Conservation (phyloP, 2,329 filamentous ascomycete species). For the Exophiala lecanii-corni region DNA sequence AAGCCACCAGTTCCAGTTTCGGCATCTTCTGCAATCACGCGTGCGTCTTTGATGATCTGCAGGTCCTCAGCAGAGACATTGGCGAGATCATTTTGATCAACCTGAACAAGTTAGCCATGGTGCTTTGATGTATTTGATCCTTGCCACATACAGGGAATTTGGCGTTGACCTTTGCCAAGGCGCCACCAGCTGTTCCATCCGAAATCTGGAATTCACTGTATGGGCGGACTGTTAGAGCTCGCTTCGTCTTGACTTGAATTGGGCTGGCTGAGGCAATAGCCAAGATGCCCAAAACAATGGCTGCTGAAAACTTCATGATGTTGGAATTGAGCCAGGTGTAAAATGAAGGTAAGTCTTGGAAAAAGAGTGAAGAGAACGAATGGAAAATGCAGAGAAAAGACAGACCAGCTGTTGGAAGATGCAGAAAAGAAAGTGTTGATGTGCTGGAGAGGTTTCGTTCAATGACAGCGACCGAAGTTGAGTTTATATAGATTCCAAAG, state of each 20-base stretch:
- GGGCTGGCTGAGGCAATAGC: conserved; percentile 15
- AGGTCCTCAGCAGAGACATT: conserved; percentile 47
- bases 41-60: conserved; percentile 48
- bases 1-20: conserved; percentile 45
- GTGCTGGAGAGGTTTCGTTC: neutral
- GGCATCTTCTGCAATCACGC: conserved; percentile 50
- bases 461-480: neutral
- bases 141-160: conserved; percentile 50
- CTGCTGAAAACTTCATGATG: conserved; percentile 12
- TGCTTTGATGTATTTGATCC: no score
- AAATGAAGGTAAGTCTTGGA: neutral
- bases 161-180: conserved; percentile 50
- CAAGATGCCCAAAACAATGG: conserved; percentile 13
- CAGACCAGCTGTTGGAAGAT: conserved; percentile 10
- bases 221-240: conserved; percentile 13
- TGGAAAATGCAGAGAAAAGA: conserved; percentile 4
- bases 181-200: conserved; percentile 49
- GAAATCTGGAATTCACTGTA: conserved; percentile 19
- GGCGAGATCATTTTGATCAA: conserved; percentile 36
- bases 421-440: neutral
- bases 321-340: neutral
- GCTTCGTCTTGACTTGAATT: conserved; percentile 3
- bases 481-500: neutral
- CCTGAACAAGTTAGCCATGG: conserved; percentile 4
- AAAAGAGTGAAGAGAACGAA: neutral